These are phyloP conservation scores for Trichocladium uniseriatum DNA, from an alignment of 495 filamentous ascomycete genomes.

Conservation along the genomic window DNA sequence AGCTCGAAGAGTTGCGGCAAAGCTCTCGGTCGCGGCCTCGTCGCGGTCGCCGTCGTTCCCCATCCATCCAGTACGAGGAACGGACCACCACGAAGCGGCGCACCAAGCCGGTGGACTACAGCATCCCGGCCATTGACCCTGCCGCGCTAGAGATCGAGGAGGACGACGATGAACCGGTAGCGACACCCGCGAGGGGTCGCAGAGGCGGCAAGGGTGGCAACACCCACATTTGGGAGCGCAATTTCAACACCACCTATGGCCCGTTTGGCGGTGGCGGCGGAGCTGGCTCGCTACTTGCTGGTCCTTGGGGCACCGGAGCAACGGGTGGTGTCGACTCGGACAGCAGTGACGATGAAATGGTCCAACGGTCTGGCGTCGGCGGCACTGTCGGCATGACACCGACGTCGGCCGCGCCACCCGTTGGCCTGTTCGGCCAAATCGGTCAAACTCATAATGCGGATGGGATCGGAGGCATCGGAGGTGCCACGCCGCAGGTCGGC, in stretches of 20 bases:
- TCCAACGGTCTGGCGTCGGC: constrained; percentile 48
- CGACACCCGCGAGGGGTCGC: constrained; percentile 61
- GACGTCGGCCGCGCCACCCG: constrained; percentile 51
- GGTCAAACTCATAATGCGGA: constrained; percentile 42
- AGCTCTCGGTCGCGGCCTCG: constrained; percentile 39
- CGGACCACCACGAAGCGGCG: constrained; percentile 30
- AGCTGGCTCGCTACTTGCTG: constrained; percentile 60
- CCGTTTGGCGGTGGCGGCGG: constrained; percentile 83
- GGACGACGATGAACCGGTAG: constrained; percentile 47
- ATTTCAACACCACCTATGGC: constrained; percentile 74
- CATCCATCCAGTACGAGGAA: constrained; percentile 49
- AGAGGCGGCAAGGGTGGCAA: constrained; percentile 45
- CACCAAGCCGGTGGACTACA: constrained; percentile 38
- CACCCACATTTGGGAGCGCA: constrained; percentile 54
- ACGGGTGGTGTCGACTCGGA: constrained; percentile 81
- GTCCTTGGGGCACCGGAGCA: constrained; percentile 66
- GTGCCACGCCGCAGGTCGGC: constrained; percentile 76
- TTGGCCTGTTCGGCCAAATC: constrained; percentile 20
- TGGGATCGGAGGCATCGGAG: constrained; percentile 41
- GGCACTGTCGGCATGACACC: constrained; percentile 67
- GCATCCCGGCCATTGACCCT: constrained; percentile 64
- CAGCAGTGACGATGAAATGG: constrained; percentile 87
- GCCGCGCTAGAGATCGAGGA: constrained; percentile 60
- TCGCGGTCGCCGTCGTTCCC: constrained; percentile 44
- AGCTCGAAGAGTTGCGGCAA: constrained; percentile 56